phyloP scores from a whole-genome alignment of 2,329 filamentous ascomycete genomes.

The Fusarium sp. region DNA sequence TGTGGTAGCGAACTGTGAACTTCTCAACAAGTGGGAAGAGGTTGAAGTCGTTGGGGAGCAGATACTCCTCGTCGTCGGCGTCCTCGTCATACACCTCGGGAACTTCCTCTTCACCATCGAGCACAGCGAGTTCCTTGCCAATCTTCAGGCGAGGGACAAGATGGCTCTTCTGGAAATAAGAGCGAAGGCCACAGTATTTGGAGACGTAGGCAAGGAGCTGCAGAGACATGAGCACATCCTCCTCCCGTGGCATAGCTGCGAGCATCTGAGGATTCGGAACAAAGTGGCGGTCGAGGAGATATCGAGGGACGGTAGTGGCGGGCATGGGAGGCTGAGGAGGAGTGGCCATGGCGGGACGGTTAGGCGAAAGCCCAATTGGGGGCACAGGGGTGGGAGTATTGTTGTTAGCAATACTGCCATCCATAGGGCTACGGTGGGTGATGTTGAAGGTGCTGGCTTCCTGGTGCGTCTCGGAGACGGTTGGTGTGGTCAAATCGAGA shows the following conservation, averaged over 20 bases:
- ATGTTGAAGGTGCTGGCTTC: conserved; percentile 95
- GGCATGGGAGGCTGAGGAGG: conserved; percentile 81
- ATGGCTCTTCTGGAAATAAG: conserved; percentile 96
- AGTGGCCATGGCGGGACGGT: conserved; percentile 76
- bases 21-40: conserved; percentile 99
- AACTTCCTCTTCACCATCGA: conserved; percentile 75
- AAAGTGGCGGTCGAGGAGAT: conserved; percentile 79
- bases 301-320: conserved; percentile 79
- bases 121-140: conserved; percentile 81
- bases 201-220: conserved; percentile 97
- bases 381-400: conserved; percentile 74
- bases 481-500: conserved; percentile 80
- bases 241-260: conserved; percentile 93
- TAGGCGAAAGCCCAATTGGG: conserved; percentile 78
- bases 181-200: conserved; percentile 96
- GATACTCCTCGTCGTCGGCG: conserved; percentile 85
- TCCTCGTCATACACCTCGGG: conserved; percentile 60
- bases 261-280: conserved; percentile 79
- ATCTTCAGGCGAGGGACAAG: conserved; percentile 93
- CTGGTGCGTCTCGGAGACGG: conserved; percentile 81
- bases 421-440: conserved; percentile 84
- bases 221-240: conserved; percentile 97
- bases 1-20: conserved; percentile 95
- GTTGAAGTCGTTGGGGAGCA: conserved; percentile 94
- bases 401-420: conserved; percentile 85